These are phyloP conservation scores for Avena sativa DNA, from an alignment of 176 grass and related monocot genomes.

Conservation along the genomic window DNA sequence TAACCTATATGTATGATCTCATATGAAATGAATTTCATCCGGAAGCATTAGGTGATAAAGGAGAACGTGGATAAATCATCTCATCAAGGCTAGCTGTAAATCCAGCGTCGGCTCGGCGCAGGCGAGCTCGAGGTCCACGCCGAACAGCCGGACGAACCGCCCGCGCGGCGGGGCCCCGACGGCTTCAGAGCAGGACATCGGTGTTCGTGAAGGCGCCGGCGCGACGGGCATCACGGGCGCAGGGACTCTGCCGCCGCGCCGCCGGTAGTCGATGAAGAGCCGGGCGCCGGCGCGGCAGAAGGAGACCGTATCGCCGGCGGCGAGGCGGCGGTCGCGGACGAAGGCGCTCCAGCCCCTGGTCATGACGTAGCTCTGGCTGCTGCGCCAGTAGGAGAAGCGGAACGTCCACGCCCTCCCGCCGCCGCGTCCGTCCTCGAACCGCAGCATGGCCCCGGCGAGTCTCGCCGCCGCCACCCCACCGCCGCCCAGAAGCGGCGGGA, in stretches of 20 bases:
- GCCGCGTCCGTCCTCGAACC: slow-evolving; percentile 53
- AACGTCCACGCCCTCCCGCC: slow-evolving; percentile 26
- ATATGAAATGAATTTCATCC: background rate
- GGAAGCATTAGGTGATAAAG: background rate
- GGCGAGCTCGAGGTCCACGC: slow-evolving; percentile 55
- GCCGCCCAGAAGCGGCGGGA: background rate
- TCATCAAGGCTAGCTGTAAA: background rate
- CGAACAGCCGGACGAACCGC: slow-evolving; percentile 60
- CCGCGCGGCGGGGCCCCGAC: background rate
- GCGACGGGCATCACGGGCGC: background rate
- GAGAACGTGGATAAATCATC: background rate
- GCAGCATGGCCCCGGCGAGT: slow-evolving; percentile 46
- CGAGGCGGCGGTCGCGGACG: slow-evolving; percentile 37
- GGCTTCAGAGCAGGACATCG: background rate
- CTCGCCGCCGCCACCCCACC: slow-evolving; percentile 5
- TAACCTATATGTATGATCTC: background rate
- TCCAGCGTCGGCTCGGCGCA: slow-evolving; percentile 30
- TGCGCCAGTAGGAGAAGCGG: slow-evolving; percentile 99
- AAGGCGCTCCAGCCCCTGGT: slow-evolving; percentile 97
- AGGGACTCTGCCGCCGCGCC: background rate
- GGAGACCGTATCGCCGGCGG: slow-evolving; percentile 10
- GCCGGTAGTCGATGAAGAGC: slow-evolving; percentile 56
- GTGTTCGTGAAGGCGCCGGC: background rate
- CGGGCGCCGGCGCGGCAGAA: slow-evolving; percentile 52
- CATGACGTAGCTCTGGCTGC: slow-evolving; percentile 99